phyloP scores from a whole-genome alignment of 805 yeast genomes.

The Wilhelminamyces savonicus region DNA sequence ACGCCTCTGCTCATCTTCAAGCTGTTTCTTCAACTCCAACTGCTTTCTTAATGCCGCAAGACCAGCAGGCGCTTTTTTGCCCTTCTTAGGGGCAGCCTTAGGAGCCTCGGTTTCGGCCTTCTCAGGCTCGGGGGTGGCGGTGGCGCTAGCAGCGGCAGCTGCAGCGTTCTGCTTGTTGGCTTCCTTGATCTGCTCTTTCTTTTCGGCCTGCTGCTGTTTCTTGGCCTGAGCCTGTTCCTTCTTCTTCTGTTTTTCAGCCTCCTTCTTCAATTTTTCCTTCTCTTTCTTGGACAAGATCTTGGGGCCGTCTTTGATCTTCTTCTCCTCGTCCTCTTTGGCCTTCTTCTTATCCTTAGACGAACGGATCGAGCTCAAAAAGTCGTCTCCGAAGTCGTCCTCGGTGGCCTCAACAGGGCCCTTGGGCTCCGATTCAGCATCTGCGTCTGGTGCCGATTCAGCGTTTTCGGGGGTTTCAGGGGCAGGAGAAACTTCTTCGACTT shows the following conservation, averaged over 20 bases:
- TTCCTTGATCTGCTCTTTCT: slow-evolving; percentile 50
- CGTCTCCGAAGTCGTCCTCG: slow-evolving; percentile 39
- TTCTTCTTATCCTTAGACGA: slow-evolving; percentile 74
- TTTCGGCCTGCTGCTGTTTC: slow-evolving; percentile 62
- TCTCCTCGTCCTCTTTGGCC: slow-evolving; percentile 56
- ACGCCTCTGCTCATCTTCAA: slow-evolving; percentile 76
- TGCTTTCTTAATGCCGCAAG: slow-evolving; percentile 87
- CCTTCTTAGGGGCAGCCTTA: slow-evolving; percentile 39
- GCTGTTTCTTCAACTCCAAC: slow-evolving; percentile 79
- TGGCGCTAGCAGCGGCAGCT: slow-evolving; percentile 22
- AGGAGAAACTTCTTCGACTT: slow-evolving; percentile 30
- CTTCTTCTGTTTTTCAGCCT: slow-evolving; percentile 83
- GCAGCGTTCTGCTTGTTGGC: slow-evolving; percentile 40
- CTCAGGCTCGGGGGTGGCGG: slow-evolving; percentile 28
- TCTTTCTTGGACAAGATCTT: slow-evolving; percentile 86
- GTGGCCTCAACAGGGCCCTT: slow-evolving; percentile 13
- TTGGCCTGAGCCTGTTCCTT: slow-evolving; percentile 84
- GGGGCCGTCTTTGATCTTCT: slow-evolving; percentile 50
- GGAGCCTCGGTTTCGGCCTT: slow-evolving; percentile 29
- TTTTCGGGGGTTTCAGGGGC: slow-evolving; percentile 16
- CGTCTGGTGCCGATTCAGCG: slow-evolving; percentile 17
- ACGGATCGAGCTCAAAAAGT: slow-evolving; percentile 79
- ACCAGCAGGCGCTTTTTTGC: slow-evolving; percentile 84
- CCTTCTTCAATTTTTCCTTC: slow-evolving; percentile 92
- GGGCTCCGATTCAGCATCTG: slow-evolving; percentile 36